Conservation (phyloP, 345 rosid species). For the Gossypium stocksii region DNA sequence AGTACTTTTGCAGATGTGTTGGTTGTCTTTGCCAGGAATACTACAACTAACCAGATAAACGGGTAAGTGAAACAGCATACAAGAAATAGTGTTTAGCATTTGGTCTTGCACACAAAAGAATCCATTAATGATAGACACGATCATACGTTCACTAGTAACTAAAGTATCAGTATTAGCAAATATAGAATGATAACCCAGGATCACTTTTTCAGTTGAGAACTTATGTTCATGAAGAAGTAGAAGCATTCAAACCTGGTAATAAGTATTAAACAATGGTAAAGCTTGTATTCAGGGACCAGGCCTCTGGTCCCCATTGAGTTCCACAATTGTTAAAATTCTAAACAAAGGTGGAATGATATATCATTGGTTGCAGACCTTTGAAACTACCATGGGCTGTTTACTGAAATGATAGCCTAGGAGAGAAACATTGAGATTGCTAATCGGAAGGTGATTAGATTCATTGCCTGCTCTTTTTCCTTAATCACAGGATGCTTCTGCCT, state of each 20-base stretch:
- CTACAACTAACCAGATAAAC: conserved; percentile 74
- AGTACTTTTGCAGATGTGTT: conserved; percentile 93
- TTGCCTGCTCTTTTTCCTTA: neutral
- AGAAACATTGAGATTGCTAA: neutral
- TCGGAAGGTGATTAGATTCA: neutral
- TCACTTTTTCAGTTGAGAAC: neutral
- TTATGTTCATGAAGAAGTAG: neutral
- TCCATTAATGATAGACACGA: neutral
- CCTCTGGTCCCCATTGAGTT: neutral
- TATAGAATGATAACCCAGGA: neutral
- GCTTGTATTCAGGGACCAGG: neutral
- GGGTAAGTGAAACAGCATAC: conserved; percentile 46
- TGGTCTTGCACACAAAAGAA: neutral
- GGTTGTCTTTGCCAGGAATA: conserved; percentile 76
- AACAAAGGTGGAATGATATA: neutral
- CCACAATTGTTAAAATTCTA: neutral
- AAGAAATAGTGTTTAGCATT: neutral
- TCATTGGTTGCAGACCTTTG: neutral
- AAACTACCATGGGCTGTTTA: neutral
- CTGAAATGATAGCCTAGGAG: neutral
- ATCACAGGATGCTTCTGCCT: conserved; percentile 11
- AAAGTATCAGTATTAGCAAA: conserved; percentile 5
- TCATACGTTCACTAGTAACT: neutral
- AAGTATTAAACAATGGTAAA: neutral
- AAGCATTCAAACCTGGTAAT: neutral